phyloP scores from a whole-genome alignment of 805 yeast species.

The Saturnispora saitoi region DNA sequence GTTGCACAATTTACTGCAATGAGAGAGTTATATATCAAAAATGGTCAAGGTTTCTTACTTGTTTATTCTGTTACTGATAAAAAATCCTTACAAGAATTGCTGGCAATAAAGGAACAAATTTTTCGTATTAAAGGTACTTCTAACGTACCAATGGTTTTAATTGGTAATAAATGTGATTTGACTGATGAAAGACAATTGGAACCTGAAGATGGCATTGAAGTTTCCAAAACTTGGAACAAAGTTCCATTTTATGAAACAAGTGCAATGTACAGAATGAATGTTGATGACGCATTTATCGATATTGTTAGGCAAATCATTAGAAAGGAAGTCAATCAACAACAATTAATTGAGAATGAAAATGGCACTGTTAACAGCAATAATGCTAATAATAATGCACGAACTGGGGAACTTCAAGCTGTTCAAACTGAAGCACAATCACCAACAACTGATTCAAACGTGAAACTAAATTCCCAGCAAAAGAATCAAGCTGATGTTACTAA shows the following conservation, averaged over 20 bases:
- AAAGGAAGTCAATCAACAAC: conserved; percentile 40
- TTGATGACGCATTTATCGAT: conserved; percentile 83
- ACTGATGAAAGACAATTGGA: conserved; percentile 64
- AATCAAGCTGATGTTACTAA: neutral
- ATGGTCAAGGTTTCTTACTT: conserved; percentile 67
- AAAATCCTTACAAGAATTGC: conserved; percentile 64
- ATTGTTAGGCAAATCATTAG: conserved; percentile 84
- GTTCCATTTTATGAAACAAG: conserved; percentile 91
- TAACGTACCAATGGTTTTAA: conserved; percentile 79
- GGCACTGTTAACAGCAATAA: neutral
- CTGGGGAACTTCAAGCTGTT: neutral
- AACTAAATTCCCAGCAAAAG: neutral
- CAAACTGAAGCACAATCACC: neutral
- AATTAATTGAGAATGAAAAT: conserved; percentile 8
- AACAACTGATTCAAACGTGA: neutral
- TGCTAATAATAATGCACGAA: neutral
- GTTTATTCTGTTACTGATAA: conserved; percentile 55
- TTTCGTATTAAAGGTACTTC: conserved; percentile 68
- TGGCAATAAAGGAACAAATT: conserved; percentile 77
- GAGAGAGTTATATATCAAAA: conserved; percentile 81
- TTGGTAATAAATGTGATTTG: conserved; percentile 88
- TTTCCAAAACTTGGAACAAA: conserved; percentile 79
- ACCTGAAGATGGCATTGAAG: conserved; percentile 74
- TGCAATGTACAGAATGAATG: conserved; percentile 84
- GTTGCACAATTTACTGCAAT: conserved; percentile 89